These are phyloP conservation scores for Knoxia roxburghii DNA, from an alignment of 257 asterid species.

Conservation along the genomic window DNA sequence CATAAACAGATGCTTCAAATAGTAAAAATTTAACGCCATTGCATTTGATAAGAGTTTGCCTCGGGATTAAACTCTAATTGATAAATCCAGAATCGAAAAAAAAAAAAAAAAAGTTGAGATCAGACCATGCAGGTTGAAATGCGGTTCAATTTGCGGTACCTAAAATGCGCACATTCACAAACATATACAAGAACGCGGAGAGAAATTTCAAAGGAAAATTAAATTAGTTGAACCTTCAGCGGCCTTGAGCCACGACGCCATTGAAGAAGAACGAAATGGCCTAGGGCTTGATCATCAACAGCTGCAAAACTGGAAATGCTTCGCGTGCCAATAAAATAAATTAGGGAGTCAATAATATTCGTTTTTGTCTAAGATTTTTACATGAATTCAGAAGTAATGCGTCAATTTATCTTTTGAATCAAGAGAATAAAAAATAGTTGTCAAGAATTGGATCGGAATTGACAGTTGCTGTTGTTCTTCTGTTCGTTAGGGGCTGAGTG, in stretches of 20 bases:
- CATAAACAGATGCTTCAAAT: not conserved
- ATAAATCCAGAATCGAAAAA: not conserved
- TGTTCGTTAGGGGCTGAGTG: slow-evolving; percentile 14
- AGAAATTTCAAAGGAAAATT: not conserved
- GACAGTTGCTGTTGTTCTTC: slow-evolving; percentile 1
- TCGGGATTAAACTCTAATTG: not conserved
- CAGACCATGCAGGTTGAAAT: not conserved
- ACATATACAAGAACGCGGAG: not conserved
- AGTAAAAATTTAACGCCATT: not conserved
- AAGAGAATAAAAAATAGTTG: not conserved
- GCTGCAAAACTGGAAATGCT: slow-evolving; percentile 1
- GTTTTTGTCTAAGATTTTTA: not conserved
- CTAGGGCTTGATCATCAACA: slow-evolving; percentile 19
- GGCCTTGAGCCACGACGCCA: slow-evolving; percentile 82
- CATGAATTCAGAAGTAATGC: not conserved
- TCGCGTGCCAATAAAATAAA: not conserved
- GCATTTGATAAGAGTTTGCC: not conserved
- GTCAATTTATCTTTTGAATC: not conserved
- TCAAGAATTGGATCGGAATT: slow-evolving; percentile 14
- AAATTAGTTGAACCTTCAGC: slow-evolving; percentile 69
- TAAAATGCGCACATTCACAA: not conserved
- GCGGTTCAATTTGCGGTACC: not conserved
- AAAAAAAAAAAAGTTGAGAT: not conserved
- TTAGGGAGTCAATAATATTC: not conserved
- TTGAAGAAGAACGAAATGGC: slow-evolving; percentile 21